Conservation (phyloP, 352 stramenopile species). For the Vaucheria bursata region DNA sequence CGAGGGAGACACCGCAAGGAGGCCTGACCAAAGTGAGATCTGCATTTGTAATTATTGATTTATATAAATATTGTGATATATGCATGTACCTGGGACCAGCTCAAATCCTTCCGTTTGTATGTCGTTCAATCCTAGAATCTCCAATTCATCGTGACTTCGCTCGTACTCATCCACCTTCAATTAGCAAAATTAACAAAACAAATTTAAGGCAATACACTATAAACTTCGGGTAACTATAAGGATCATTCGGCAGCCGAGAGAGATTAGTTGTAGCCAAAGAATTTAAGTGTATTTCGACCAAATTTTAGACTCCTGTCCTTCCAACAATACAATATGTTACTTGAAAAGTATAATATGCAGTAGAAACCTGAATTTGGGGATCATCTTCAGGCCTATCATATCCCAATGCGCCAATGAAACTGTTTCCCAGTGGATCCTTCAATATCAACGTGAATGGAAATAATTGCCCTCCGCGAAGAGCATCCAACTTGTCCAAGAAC, state of each 20-base stretch:
- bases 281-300: neutral
- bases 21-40: neutral
- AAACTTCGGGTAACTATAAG: neutral
- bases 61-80: neutral
- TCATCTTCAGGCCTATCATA: slow-evolving; percentile 39
- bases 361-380: slow-evolving; percentile 26
- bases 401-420: slow-evolving; percentile 59
- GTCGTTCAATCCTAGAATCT: slow-evolving; percentile 78
- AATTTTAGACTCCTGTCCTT: neutral
- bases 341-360: neutral
- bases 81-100: slow-evolving; percentile 2
- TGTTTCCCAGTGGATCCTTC: slow-evolving; percentile 72
- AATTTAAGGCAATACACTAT: neutral
- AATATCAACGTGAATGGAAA: slow-evolving; percentile 72
- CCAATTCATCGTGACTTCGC: slow-evolving; percentile 75
- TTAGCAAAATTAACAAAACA: slow-evolving; percentile 14
- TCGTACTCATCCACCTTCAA: slow-evolving; percentile 66
- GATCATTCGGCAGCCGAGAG: neutral
- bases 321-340: neutral
- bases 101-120: slow-evolving; percentile 77
- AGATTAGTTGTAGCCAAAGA: neutral
- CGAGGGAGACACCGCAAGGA: neutral
- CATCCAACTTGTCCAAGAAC: slow-evolving; percentile 30
- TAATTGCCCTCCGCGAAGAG: slow-evolving; percentile 48
- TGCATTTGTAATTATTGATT: neutral